Evolutionary conservation across 108 stramenopile genomes (phyloP).

Genomic region (Cyclotella baltica): DNA sequence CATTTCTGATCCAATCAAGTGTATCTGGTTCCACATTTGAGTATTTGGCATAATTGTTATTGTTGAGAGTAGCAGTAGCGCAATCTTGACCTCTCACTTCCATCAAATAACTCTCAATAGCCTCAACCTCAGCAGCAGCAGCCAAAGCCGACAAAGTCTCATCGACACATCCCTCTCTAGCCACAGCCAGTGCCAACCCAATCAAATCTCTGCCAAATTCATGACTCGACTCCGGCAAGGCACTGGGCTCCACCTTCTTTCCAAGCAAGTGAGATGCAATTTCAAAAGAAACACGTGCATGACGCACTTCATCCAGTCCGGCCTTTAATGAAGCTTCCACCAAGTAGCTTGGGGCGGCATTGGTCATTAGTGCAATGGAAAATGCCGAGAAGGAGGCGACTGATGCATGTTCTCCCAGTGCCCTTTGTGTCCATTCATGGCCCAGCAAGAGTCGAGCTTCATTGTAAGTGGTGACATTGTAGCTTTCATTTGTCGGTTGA

Average conservation of each 20-base stretch:
- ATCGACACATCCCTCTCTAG: constrained; percentile 63
- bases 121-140: constrained; percentile 52
- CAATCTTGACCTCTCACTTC: too few relatives aligned
- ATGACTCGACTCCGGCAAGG: constrained; percentile 53
- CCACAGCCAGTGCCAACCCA: constrained; percentile 55
- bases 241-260: constrained; percentile 37
- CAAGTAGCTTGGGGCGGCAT: constrained; percentile 56
- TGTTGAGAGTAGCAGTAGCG: constrained; percentile 2
- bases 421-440: constrained; percentile 53
- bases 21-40: constrained; percentile 25
- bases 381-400: constrained; percentile 68
- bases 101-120: too few relatives aligned
- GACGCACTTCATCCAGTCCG: constrained; percentile 63
- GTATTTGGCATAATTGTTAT: constrained; percentile 13
- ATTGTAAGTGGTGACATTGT: neutral
- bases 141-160: constrained; percentile 62
- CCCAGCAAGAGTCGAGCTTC: constrained; percentile 15
- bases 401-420: constrained; percentile 64
- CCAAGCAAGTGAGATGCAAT: constrained; percentile 54
- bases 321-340: constrained; percentile 59
- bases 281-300: constrained; percentile 59
- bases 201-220: constrained; percentile 52
- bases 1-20: constrained; percentile 32
- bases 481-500: neutral
- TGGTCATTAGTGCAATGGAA: constrained; percentile 65